Base-by-base conservation (phyloP, 768 basidiomycete species). In the Thelephora aurantiotincta region DNA sequence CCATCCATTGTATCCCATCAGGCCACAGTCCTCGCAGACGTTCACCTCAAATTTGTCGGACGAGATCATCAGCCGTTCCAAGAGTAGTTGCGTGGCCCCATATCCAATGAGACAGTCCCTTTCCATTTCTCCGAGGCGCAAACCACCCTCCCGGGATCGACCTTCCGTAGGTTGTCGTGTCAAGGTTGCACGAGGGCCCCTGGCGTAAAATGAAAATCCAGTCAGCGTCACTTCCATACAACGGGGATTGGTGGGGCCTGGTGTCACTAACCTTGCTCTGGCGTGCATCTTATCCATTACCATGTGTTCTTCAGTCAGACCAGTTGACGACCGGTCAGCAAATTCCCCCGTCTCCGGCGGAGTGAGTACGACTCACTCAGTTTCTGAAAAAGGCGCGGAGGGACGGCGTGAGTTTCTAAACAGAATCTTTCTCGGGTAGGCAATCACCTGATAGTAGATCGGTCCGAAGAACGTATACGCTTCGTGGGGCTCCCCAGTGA, bases 211-310 rank as follows among this genome's bases (percentile, higher is more conserved):
- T 18, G 42, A 18, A 36, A 52, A 35, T 42, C 35, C 38, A 14
- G 48, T 44, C 34, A 44, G 33, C 37, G 26, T 9, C 26, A 30
- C 26, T 43, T 33, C 16, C 11, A 30, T 6, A 42, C 11, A 19
- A 18, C 14, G 18, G 48, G 19, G 12, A 36, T 30, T 12, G 11
- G 22, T 14, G 30, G 35, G 5, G 13, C 35, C 20, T 23, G 23
- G 20, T 13, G 35, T 47, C 45, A 57, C 72, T 56, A 62, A 82
- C 89, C 90, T 83, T 45, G 96, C 92, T 49, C 96, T 82, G 54
- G 96, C 96, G 57, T 99, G 96, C 96, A 99, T 99, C 72, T 99
- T 99, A 73, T 99, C 96, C 82, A 97, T 86, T 45, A 98, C 94
- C 94, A 98, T 98, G 68, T 94, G 93, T 70, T 93, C 81, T 86